These are phyloP conservation scores for Zygotorulaspora danielsina DNA, from an alignment of 805 yeast genomes.

Conservation along the genomic window DNA sequence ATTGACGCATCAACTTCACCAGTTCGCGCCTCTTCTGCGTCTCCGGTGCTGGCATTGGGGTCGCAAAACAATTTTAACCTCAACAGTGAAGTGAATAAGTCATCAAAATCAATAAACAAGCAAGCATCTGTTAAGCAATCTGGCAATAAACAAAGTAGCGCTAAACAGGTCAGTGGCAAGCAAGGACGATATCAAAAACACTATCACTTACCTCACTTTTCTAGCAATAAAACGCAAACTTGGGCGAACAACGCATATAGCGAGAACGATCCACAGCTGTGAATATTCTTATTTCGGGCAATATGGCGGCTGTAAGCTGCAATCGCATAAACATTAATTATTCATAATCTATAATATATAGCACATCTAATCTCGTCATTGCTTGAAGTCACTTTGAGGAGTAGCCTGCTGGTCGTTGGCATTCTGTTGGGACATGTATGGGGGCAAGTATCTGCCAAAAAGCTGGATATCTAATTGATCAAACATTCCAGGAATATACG, in stretches of 20 bases:
- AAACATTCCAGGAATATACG: constrained; percentile 71
- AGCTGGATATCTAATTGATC: constrained; percentile 81
- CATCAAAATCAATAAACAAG: constrained; percentile 2
- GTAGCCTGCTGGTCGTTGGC: constrained; percentile 8
- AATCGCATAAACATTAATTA: constrained; percentile 1
- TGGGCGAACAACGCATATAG: constrained; percentile 5
- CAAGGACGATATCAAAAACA: constrained; percentile 20
- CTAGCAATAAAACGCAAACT: constrained; percentile 13
- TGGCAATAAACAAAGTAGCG: constrained; percentile 3
- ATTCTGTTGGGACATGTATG: constrained; percentile 54
- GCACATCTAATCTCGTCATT: background rate
- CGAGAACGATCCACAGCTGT: constrained; percentile 3
- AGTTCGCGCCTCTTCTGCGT: constrained; percentile 12
- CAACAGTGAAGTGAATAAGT: constrained; percentile 4
- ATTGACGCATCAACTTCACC: constrained; percentile 12
- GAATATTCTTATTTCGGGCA: no score
- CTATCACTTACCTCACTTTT: constrained; percentile 28
- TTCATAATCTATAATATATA: constrained; percentile 2
- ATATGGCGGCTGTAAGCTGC: no score
- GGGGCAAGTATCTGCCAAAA: constrained; percentile 79
- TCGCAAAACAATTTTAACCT: constrained; percentile 5
- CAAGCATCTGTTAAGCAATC: constrained; percentile 5
- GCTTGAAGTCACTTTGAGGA: constrained; percentile 5
- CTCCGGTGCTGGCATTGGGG: constrained; percentile 11
- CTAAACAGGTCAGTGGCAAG: constrained; percentile 7